Conservation (phyloP, 2,329 filamentous ascomycete species). For the Lecanoromycetidae sp. region DNA sequence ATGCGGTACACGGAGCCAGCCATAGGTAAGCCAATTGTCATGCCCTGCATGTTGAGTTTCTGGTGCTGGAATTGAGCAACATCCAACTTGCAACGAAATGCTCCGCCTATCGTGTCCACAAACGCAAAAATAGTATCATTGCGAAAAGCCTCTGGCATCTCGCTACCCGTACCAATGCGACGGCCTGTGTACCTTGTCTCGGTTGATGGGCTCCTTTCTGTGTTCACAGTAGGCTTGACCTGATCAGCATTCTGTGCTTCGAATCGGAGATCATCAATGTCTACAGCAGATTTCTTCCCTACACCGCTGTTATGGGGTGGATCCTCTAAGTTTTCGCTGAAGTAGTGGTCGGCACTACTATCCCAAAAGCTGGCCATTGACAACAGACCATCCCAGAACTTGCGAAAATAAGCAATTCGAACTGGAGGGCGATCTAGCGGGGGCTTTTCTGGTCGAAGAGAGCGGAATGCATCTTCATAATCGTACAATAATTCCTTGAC, state of each 20-base stretch:
- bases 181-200: slow-evolving; percentile 41
- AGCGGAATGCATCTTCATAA: slow-evolving; percentile 47
- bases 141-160: slow-evolving; percentile 48
- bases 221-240: neutral
- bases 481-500: slow-evolving; percentile 41
- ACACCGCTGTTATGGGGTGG: slow-evolving; percentile 14
- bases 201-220: neutral
- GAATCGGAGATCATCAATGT: slow-evolving; percentile 14
- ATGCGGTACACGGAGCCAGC: slow-evolving; percentile 36
- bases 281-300: slow-evolving; percentile 17
- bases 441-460: slow-evolving; percentile 37
- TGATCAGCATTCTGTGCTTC: slow-evolving; percentile 15
- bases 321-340: slow-evolving; percentile 8
- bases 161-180: slow-evolving; percentile 43
- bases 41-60: slow-evolving; percentile 35
- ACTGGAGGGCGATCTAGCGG: slow-evolving; percentile 35
- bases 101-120: slow-evolving; percentile 46
- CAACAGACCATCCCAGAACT: slow-evolving; percentile 49
- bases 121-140: slow-evolving; percentile 44
- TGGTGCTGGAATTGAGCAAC: slow-evolving; percentile 36
- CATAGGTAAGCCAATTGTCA: slow-evolving; percentile 46
- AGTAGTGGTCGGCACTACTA: slow-evolving; percentile 40
- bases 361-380: slow-evolving; percentile 53
- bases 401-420: slow-evolving; percentile 44
- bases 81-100: slow-evolving; percentile 43